Conservation (phyloP, 1,139 yeast species). For the Protomyces lactucae-debilis region DNA sequence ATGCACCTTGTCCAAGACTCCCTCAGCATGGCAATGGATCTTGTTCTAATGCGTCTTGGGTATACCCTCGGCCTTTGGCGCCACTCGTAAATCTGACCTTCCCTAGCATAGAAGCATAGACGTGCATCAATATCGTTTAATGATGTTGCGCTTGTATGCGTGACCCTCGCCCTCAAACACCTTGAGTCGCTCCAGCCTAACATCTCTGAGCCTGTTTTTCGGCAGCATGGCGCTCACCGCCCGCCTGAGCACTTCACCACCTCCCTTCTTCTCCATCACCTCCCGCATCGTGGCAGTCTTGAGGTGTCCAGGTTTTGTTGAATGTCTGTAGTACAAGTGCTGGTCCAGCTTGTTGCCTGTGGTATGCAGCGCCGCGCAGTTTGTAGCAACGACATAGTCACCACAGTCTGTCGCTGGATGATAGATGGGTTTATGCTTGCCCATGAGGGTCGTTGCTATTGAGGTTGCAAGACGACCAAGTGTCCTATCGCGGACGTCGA, state of each 20-base stretch:
- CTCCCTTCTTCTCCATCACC: constrained; percentile 73
- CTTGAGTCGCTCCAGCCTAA: constrained; percentile 76
- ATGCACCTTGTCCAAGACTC: constrained; percentile 88
- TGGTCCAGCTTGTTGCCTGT: constrained; percentile 81
- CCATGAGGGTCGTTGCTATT: constrained; percentile 82
- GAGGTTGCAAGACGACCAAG: constrained; percentile 88
- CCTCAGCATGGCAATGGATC: constrained; percentile 89
- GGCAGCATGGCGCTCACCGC: constrained; percentile 98
- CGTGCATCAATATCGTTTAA: constrained; percentile 35
- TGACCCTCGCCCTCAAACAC: constrained; percentile 82
- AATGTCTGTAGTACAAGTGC: constrained; percentile 87
- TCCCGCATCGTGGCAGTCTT: constrained; percentile 77
- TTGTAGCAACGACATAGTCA: constrained; percentile 93
- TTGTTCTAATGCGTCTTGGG: constrained; percentile 85
- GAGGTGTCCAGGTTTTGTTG: constrained; percentile 83
- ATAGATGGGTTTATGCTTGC: constrained; percentile 90
- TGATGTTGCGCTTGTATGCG: constrained; percentile 75
- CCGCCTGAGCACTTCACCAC: constrained; percentile 68
- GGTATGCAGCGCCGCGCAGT: constrained; percentile 71
- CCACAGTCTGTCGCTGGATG: constrained; percentile 80
- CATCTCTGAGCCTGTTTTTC: constrained; percentile 74
- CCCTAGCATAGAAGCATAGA: not conserved
- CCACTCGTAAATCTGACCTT: not conserved
- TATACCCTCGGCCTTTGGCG: constrained; percentile 69
- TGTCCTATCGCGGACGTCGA: constrained; percentile 81